Percentiles rank a stretch among this genome's conserved stretches.
These are phyloP conservation scores for Pichia inconspicua DNA, from an alignment of 1,139 yeast genomes.

Conservation along the genomic window DNA sequence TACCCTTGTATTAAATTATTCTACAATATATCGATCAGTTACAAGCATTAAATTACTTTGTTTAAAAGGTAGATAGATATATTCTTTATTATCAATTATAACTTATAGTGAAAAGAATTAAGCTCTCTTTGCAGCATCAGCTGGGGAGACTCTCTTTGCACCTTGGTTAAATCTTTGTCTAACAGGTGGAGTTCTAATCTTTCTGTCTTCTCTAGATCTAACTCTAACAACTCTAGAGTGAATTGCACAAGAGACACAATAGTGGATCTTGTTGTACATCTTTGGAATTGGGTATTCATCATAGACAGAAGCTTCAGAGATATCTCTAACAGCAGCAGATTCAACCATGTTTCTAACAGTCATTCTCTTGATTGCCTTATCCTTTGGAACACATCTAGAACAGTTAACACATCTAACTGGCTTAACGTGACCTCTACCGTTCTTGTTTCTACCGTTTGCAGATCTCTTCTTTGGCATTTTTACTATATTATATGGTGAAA, in stretches of 20 bases:
- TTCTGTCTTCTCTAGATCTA: conserved; percentile 98
- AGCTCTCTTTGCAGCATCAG: conserved; percentile 90
- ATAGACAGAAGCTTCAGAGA: conserved; percentile 99
- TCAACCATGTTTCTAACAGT: conserved; percentile 99
- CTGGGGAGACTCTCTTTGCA: conserved; percentile 94
- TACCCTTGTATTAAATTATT: no score
- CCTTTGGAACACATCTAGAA: conserved; percentile 99
- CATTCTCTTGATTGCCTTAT: conserved; percentile 99
- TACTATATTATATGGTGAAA: not conserved
- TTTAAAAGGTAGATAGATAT: not conserved
- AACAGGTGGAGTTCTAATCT: conserved; percentile 97
- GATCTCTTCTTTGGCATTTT: conserved; percentile 99
- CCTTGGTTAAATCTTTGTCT: conserved; percentile 92
- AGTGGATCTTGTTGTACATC: conserved; percentile 99
- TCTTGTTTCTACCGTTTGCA: conserved; percentile 99
- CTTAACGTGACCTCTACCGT: conserved; percentile 99
- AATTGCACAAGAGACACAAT: conserved; percentile 99
- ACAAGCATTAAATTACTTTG: not conserved
- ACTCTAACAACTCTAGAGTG: conserved; percentile 99
- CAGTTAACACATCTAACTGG: conserved; percentile 99
- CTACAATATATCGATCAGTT: not conserved
- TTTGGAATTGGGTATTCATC: conserved; percentile 99
- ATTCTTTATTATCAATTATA: not conserved
- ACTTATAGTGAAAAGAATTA: conserved; percentile 8
- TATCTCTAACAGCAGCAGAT: conserved; percentile 99